Base-by-base conservation (phyloP, 192 early-diverging fungal species). In the Coemansia interrupta region DNA sequence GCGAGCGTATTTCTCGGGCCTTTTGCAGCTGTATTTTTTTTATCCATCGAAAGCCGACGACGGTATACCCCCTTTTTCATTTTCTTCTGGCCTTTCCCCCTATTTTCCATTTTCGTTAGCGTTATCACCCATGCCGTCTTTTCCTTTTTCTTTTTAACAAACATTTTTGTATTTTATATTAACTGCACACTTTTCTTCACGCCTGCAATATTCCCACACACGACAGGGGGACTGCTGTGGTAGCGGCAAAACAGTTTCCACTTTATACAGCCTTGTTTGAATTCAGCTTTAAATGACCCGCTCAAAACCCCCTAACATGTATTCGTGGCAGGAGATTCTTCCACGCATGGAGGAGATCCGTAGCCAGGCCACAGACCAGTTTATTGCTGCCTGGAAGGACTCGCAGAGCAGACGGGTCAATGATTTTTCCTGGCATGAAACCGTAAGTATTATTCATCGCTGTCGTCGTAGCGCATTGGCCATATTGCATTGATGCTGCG, bases 361-460 rank as follows among this genome's bases (percentile, higher is more conserved):
- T 32, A 60, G 46, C 36, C 69, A 67, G 46, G 75, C 75, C 32
- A 78, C 69, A 18, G 63, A 71, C 38, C 75, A 78, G 54, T 78
- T 78, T 60, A 68, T 78, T 46, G 58, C 50, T 24, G 66, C 75
- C 28, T 78, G 75, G 75, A 58, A 56, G 55, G 57, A 39, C 64
- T 59, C 75, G 19, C 54, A 55, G 50, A 22, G 65, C 22, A 64
- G 44, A 13, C 30, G 55, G 24, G 57, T 55, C 14, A 57, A 62
- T 36, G 65, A 63, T 56, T 78, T 78, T 78, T 61, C 64, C 40
- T 78, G 75, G 75, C 75, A 78, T n/a, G 75, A 78, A 64, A 78
- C 69, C 8, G 75, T 78, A 78, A 68, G 73, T 36, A 36, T 14
- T 23, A 26, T 17, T 14, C 48, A 50, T 50, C 23, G 24, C 32